Evolutionary conservation across 2,329 filamentous ascomycete genomes (phyloP), one percentile per base, ranked within the genome.

Genomic region (Microthyrium microscopicum): DNA sequence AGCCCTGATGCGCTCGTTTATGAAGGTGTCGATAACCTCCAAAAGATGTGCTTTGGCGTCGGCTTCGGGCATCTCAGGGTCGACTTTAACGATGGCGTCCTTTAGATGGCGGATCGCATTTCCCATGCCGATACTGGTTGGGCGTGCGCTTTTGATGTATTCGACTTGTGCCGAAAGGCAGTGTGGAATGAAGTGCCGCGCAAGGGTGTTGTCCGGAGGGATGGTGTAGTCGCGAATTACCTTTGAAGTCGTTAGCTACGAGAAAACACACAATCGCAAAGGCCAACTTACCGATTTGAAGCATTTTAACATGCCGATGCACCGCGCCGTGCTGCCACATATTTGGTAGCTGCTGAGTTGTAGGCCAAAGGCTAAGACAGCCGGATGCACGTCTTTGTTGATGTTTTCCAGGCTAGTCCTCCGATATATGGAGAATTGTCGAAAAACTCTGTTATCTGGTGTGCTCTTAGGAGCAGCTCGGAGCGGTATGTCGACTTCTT

Each of bases 101-200:
- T 98, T 98, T 31, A 98, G 68, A 66, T 84, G 87, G 35, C 89
- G 73, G 50, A 98, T 92, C 22, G 84, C 84, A 53, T 95, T 98
- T 39, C 89, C 89, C 76, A 95, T 93, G 40, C 82, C 83, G 56
- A 93, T 89, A 43, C 82, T 91, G 58, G 98, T 80, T 21, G 89
- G 85, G n/a, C 89, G 76, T 50, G 85, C 94, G 44, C 83, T 83
- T 39, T 82, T 81, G 39, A 98, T 69, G 50, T 91, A 94, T 42
- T 91, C 84, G 49, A 98, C 94, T 56, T 98, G 89, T 24, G 85
- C 82, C 48, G 84, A 89, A 39, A 98, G 73, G 42, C 83, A 75
- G 55, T 95, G 83, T 8, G 81, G 79, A 20, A 83, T 89, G 46
- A 98, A 75, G 60, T 98, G 85, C 21, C 89, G 77, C 15, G 84